These are phyloP conservation scores for Pelagomonas calceolata DNA, from an alignment of 108 stramenopile species.

Conservation along the genomic window DNA sequence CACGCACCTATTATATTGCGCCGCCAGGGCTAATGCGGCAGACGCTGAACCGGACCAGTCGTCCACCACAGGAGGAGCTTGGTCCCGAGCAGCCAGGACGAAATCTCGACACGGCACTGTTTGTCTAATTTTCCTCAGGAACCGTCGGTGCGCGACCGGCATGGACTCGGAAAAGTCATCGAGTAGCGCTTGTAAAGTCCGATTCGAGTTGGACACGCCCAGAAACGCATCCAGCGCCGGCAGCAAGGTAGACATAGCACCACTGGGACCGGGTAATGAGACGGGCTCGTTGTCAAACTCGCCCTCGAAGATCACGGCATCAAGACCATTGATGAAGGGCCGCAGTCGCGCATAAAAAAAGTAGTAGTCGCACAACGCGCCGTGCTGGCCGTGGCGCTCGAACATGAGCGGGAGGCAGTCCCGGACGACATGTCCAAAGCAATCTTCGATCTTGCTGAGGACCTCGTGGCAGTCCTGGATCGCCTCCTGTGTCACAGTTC, in stretches of 20 bases:
- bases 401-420: neutral
- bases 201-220: neutral
- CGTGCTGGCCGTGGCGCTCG: neutral
- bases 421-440: neutral
- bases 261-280: neutral
- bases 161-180: neutral
- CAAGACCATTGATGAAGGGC: neutral
- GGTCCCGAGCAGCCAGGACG: neutral
- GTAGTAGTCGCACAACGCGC: neutral
- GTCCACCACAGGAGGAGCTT: no score
- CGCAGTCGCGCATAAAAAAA: neutral
- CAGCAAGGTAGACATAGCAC: neutral
- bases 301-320: neutral
- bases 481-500: neutral
- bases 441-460: neutral
- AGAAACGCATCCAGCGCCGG: neutral
- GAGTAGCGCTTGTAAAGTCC: neutral
- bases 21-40: neutral
- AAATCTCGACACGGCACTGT: no score
- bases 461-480: neutral
- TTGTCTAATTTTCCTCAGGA: neutral
- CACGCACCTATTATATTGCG: neutral
- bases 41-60: no score
- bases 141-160: neutral
- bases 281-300: neutral